A percentile compares a stretch with the other conserved stretches of the same genome.
Evolutionary conservation across 164 flowering plant genomes (phyloP).

Genomic region (Annona cherimola): DNA sequence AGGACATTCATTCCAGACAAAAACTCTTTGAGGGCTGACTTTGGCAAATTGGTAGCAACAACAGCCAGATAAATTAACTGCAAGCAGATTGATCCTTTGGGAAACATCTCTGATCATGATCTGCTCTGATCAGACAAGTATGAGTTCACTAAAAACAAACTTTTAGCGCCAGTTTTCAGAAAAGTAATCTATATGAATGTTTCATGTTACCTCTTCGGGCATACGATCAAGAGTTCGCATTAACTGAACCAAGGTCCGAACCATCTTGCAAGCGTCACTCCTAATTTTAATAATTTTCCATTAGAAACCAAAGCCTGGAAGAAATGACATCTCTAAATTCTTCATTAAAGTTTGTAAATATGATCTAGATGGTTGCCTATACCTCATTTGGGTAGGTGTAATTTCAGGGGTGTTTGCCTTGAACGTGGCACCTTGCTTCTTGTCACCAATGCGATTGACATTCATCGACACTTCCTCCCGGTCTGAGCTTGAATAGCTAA

Average conservation of each 20-base stretch:
- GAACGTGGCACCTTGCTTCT: slow-evolving; percentile 72
- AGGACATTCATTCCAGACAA: neutral
- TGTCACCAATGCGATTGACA: slow-evolving; percentile 67
- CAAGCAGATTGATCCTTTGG: neutral
- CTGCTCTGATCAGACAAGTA: neutral
- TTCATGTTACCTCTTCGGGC: slow-evolving; percentile 73
- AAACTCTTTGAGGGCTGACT: neutral
- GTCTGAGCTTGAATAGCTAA: slow-evolving; percentile 68
- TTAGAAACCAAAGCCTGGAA: neutral
- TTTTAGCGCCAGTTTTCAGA: neutral
- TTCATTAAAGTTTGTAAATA: neutral
- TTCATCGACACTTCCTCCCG: slow-evolving; percentile 80
- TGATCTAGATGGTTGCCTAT: neutral
- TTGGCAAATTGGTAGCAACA: no score
- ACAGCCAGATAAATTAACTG: no score
- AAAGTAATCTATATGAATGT: neutral
- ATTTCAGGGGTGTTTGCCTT: slow-evolving; percentile 61
- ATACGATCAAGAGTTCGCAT: slow-evolving; percentile 93
- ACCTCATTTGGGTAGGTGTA: slow-evolving; percentile 93
- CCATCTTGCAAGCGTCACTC: slow-evolving; percentile 98
- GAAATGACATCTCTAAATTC: neutral
- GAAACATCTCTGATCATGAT: neutral
- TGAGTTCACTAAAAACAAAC: neutral
- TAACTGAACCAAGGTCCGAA: slow-evolving; percentile 81
- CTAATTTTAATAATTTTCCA: slow-evolving; percentile 22